Conservation (phyloP, 176 grass and related monocot species). For the Coix lacrymajobi region DNA sequence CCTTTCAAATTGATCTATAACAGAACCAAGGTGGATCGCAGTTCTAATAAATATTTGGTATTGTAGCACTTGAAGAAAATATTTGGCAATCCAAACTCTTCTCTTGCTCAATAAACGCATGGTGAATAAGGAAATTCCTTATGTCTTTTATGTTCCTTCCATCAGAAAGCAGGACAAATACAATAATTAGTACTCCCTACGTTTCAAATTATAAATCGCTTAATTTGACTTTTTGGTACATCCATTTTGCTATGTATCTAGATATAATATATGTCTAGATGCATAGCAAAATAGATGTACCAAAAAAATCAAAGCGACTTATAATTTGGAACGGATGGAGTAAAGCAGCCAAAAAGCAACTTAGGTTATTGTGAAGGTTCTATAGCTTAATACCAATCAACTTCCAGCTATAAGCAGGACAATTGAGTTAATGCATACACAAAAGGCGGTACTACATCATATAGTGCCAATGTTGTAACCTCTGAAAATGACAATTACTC, state of each 20-base stretch:
- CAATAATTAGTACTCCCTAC: neutral
- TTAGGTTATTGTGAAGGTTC: neutral
- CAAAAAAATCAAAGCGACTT: too few relatives aligned
- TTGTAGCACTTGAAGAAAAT: neutral
- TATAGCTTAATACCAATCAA: conserved; percentile 7
- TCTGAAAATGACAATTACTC: neutral
- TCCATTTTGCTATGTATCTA: too few relatives aligned
- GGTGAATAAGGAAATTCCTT: neutral
- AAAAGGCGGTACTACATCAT: neutral
- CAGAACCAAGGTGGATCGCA: neutral
- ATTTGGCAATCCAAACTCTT: neutral
- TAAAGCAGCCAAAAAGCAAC: neutral
- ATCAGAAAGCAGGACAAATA: neutral
- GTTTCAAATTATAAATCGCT: too few relatives aligned
- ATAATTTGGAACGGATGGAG: too few relatives aligned
- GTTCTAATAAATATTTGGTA: neutral
- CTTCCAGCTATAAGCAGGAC: neutral
- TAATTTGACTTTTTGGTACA: too few relatives aligned
- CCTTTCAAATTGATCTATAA: neutral
- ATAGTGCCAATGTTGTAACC: neutral
- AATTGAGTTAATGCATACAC: neutral
- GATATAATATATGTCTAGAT: too few relatives aligned
- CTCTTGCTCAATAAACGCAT: neutral
- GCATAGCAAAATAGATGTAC: too few relatives aligned
- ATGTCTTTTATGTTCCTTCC: neutral